Evolutionary conservation across 306 rosid species (phyloP).

Genomic region (Gastrolobium villosum): DNA sequence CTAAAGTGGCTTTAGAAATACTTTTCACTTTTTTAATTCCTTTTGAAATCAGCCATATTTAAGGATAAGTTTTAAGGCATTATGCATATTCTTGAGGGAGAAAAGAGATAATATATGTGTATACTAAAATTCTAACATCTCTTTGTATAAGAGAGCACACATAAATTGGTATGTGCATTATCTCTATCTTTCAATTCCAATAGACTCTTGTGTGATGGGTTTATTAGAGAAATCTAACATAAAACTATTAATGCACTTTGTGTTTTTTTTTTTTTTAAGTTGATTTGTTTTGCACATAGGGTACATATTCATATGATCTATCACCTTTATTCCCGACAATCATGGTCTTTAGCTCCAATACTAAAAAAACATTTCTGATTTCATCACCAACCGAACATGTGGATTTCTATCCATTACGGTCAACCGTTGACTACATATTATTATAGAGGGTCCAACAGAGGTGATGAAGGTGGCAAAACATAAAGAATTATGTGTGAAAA

Average conservation of each 20-base stretch:
- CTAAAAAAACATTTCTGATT: background rate
- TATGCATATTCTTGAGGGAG: slow-evolving; percentile 7
- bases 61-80: background rate
- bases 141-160: too few relatives aligned
- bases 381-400: slow-evolving; percentile 51
- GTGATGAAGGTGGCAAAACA: slow-evolving; percentile 2
- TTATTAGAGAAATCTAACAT: too few relatives aligned
- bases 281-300: slow-evolving; percentile 8
- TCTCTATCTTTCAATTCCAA: too few relatives aligned
- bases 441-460: slow-evolving; percentile 14
- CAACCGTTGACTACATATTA: slow-evolving; percentile 32
- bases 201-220: too few relatives aligned
- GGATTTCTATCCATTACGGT: slow-evolving; percentile 32
- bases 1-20: too few relatives aligned
- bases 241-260: too few relatives aligned
- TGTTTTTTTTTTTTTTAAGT: background rate
- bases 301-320: slow-evolving; percentile 44
- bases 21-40: too few relatives aligned
- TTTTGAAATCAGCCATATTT: background rate
- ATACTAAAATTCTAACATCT: background rate
- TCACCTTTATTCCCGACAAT: slow-evolving; percentile 40
- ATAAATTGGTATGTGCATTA: background rate
- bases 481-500: background rate
- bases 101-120: background rate
- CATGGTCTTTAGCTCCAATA: slow-evolving; percentile 27